Evolutionary conservation across 2,329 filamentous ascomycete species (phyloP), one percentile per base, ranked within the genome.

Genomic region (Samsoniella hepiali): DNA sequence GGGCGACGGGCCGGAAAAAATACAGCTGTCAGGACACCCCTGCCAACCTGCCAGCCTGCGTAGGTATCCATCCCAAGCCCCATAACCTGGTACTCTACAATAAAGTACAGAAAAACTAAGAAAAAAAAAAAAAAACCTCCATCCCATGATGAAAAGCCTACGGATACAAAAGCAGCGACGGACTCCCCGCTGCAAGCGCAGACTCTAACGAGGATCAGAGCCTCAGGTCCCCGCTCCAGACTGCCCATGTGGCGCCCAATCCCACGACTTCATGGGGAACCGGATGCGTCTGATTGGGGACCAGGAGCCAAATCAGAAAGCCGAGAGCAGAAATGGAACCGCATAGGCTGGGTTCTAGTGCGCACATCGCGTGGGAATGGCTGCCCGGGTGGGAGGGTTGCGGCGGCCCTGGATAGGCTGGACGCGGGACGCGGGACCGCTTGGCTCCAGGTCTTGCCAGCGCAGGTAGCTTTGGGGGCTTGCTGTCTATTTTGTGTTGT

Each of bases 321-420:
- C 38, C 38, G 38, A 40, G 38, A 13, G 15, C 11, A 40, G 4
- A 40, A 11, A 40, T 40, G 13, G 38, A 15, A 13, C 13, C 15
- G 15, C 13, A 40, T 40, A 40, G 38, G 11, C 9, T 8, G 13
- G 5, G 38, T 22, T 29, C 22, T 50, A 38, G 57, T 38, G 45
- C 22, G 34, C 44, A 38, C 15, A 58, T 58, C 56, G 54, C 54
- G n/a, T 50, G 49, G 22, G 36, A 15, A 57, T 45, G 56, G 47
- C 50, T 62, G 47, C 17, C 45, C n/a, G 22, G 13, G 50, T 44
- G 38, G 59, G 50, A 55, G 59, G 59, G 59, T 34, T 62, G 59
- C 38, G 34, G 59, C 31, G 40, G 50, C 59, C 56, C 51, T 55
- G 59, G 59, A 62, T 62, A 62, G 59, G 59, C 59, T 53, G 50